Percentiles rank a stretch among this genome's conserved stretches.
Evolutionary conservation across 306 rosid genomes (phyloP).

Genomic region (Coriaria nepalensis): DNA sequence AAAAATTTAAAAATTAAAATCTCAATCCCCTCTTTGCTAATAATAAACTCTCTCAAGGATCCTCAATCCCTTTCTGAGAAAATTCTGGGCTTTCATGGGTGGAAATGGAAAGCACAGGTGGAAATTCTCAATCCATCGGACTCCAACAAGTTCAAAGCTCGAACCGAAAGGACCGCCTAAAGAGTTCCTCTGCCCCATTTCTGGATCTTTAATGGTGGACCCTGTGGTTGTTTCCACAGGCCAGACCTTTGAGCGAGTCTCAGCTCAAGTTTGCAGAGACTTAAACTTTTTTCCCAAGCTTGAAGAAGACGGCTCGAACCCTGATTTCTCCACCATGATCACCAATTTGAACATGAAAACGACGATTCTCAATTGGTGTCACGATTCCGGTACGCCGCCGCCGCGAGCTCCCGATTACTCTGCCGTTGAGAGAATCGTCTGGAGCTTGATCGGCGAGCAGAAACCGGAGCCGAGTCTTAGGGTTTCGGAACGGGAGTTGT

Average conservation of each 20-base stretch:
- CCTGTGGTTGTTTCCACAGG: conserved; percentile 85
- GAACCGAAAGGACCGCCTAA: conserved; percentile 25
- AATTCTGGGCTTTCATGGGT: background rate
- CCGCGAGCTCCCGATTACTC: conserved; percentile 39
- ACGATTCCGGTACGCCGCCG: conserved; percentile 9
- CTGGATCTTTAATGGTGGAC: conserved; percentile 69
- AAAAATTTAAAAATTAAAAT: too few species aligned
- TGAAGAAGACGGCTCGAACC: conserved; percentile 47
- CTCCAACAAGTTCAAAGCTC: conserved; percentile 19
- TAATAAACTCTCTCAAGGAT: too few species aligned
- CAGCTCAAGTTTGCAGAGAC: conserved; percentile 46
- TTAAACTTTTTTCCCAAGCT: conserved; percentile 34
- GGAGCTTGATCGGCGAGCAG: conserved; percentile 14
- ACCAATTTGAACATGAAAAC: conserved; percentile 48
- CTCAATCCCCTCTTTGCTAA: too few species aligned
- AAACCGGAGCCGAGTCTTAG: conserved; percentile 11
- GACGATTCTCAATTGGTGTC: conserved; percentile 58
- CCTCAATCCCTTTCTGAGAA: too few species aligned
- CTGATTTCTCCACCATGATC: conserved; percentile 63
- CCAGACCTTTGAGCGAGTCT: conserved; percentile 72
- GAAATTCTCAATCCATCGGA: conserved; percentile 8
- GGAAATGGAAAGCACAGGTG: background rate
- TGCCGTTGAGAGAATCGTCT: conserved; percentile 30
- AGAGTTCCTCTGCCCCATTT: conserved; percentile 58
- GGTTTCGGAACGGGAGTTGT: conserved; percentile 64